phyloP scores from a whole-genome alignment of 164 flowering plant genomes.

The Nymphaea thermarum region DNA sequence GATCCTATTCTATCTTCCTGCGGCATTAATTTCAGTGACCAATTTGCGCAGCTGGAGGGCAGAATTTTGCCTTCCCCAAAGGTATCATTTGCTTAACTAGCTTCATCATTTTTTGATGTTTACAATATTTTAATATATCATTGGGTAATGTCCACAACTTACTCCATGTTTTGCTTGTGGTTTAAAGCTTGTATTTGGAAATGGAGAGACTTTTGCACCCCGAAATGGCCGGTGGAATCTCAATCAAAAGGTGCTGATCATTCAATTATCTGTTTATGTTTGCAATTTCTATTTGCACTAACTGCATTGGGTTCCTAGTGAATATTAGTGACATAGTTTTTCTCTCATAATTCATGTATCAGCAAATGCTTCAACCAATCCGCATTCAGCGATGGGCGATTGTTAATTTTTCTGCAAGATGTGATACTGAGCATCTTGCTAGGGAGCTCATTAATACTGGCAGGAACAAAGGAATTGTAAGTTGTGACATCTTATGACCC shows the following conservation, averaged over 20 bases:
- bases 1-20: slow-evolving; percentile 58
- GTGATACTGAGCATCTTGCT: slow-evolving; percentile 37
- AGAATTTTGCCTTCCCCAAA: slow-evolving; percentile 71
- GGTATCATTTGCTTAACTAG: slow-evolving; percentile 23
- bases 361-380: slow-evolving; percentile 61
- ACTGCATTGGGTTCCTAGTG: too few species aligned
- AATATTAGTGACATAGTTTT: background rate
- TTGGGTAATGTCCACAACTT: background rate
- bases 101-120: too few species aligned
- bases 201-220: slow-evolving; percentile 57
- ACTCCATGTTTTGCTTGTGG: background rate
- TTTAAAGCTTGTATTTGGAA: slow-evolving; percentile 63
- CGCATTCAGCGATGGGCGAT: slow-evolving; percentile 68
- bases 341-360: too few species aligned
- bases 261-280: too few species aligned
- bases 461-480: slow-evolving; percentile 67
- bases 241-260: slow-evolving; percentile 53
- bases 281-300: too few species aligned
- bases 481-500: slow-evolving; percentile 7
- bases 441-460: slow-evolving; percentile 41
- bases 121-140: too few species aligned
- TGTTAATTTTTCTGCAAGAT: slow-evolving; percentile 81
- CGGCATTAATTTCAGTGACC: slow-evolving; percentile 43
- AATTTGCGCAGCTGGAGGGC: slow-evolving; percentile 70
- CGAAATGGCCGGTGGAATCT: slow-evolving; percentile 90